Evolutionary conservation across 2,329 filamentous ascomycete species (phyloP).

Genomic region (Fusarium mundagurra): DNA sequence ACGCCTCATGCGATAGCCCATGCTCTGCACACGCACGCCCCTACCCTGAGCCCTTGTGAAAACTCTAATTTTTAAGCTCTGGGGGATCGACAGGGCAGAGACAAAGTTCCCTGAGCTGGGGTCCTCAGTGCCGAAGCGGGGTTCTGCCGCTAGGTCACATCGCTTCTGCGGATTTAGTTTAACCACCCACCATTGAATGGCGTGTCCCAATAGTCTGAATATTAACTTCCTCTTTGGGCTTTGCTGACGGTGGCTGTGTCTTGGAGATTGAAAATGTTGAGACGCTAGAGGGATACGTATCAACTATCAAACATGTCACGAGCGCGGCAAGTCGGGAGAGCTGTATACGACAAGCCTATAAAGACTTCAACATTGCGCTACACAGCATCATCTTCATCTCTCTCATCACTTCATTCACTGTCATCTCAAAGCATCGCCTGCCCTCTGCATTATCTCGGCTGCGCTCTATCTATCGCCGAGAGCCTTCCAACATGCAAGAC

Average conservation of each 20-base stretch:
- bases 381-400: no score
- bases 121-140: neutral
- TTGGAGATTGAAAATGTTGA: no score
- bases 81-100: neutral
- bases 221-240: neutral
- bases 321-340: neutral
- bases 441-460: no score
- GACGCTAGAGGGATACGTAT: neutral
- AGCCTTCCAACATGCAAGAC: accelerated
- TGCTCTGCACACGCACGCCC: no score
- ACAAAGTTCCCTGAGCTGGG: neutral
- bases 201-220: neutral
- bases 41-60: neutral
- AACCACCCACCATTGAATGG: neutral
- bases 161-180: neutral
- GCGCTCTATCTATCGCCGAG: no score
- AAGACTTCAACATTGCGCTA: no score
- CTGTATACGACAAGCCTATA: neutral
- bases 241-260: neutral
- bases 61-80: neutral
- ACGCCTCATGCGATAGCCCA: no score
- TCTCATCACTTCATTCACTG: no score
- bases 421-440: no score
- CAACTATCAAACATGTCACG: neutral
- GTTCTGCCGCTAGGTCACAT: neutral